Conservation (phyloP, 2,329 filamentous ascomycete genomes). For the Cordyceps fumosorosea region DNA sequence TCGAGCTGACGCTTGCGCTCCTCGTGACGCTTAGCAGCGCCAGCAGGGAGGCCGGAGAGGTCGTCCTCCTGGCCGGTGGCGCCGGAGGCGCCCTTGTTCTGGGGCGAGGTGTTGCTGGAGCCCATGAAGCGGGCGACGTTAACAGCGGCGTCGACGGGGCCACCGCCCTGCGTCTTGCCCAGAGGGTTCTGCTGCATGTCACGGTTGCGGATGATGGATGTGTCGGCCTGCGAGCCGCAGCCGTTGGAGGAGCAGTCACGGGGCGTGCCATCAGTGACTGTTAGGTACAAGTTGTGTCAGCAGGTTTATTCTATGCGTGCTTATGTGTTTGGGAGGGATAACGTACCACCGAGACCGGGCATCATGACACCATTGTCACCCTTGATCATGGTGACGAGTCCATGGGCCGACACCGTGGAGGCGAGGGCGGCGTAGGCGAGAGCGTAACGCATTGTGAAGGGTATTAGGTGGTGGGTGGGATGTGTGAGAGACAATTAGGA, state of each 20-base stretch:
- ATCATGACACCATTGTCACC: slow-evolving; percentile 57
- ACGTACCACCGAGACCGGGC: slow-evolving; percentile 44
- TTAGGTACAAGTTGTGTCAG: not conserved
- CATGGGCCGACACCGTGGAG: slow-evolving; percentile 49
- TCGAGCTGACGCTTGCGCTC: slow-evolving; percentile 24
- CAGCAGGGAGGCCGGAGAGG: slow-evolving; percentile 24
- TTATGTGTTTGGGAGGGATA: not conserved
- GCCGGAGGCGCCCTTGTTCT: slow-evolving; percentile 31
- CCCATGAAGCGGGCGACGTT: slow-evolving; percentile 58
- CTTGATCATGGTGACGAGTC: slow-evolving; percentile 47
- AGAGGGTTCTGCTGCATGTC: slow-evolving; percentile 53
- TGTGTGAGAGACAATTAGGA: not conserved
- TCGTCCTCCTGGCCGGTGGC: slow-evolving; percentile 39
- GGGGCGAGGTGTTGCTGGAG: slow-evolving; percentile 26
- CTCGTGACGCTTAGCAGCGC: slow-evolving; percentile 16
- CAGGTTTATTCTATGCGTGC: slow-evolving; percentile 5
- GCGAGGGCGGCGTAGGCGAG: slow-evolving; percentile 28
- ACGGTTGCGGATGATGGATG: slow-evolving; percentile 58
- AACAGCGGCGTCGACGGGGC: slow-evolving; percentile 49
- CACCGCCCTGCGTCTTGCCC: slow-evolving; percentile 56
- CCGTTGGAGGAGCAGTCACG: slow-evolving; percentile 56
- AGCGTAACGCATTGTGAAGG: slow-evolving; percentile 25
- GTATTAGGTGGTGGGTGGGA: not conserved
- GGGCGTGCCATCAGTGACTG: slow-evolving; percentile 58
- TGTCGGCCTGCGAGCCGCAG: slow-evolving; percentile 63